These are phyloP conservation scores for Globisporangium paddicum DNA, from an alignment of 352 stramenopile species.

Conservation along the genomic window DNA sequence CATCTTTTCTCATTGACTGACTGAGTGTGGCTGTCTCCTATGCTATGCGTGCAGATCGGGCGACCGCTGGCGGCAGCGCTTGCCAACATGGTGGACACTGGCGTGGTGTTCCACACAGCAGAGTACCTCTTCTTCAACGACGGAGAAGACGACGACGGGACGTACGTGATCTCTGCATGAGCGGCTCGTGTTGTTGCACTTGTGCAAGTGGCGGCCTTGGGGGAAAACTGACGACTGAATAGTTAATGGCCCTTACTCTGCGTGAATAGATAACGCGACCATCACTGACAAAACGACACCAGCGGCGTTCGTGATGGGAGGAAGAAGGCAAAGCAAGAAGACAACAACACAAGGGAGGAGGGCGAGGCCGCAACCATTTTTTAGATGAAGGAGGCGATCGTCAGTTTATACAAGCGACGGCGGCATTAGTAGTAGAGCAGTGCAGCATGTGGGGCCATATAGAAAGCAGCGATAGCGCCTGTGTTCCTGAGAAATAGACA, in stretches of 20 bases:
- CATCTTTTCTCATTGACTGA: background rate
- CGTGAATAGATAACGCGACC: slow-evolving; percentile 58
- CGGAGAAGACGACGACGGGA: slow-evolving; percentile 75
- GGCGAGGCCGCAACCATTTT: background rate
- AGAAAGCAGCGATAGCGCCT: background rate
- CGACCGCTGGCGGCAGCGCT: slow-evolving; percentile 43
- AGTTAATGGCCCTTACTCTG: slow-evolving; percentile 64
- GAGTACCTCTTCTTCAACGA: slow-evolving; percentile 75
- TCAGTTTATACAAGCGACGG: background rate
- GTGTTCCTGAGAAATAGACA: slow-evolving; percentile 5
- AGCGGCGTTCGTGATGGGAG: background rate
- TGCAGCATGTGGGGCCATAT: slow-evolving; percentile 3
- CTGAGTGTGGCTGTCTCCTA: no score
- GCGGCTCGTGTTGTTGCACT: background rate
- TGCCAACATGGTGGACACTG: slow-evolving; percentile 44
- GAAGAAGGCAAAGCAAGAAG: slow-evolving; percentile 7
- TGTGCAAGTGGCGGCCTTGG: slow-evolving; percentile 2
- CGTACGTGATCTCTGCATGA: slow-evolving; percentile 33
- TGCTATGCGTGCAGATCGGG: slow-evolving; percentile 27
- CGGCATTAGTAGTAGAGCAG: background rate
- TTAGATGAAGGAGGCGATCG: background rate
- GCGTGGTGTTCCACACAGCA: slow-evolving; percentile 49
- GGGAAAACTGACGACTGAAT: slow-evolving; percentile 67
- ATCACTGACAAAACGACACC: slow-evolving; percentile 4
- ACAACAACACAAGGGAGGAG: background rate